These are phyloP conservation scores for Cinnamomum micranthum DNA, from an alignment of 164 flowering plant genomes.

Conservation along the genomic window DNA sequence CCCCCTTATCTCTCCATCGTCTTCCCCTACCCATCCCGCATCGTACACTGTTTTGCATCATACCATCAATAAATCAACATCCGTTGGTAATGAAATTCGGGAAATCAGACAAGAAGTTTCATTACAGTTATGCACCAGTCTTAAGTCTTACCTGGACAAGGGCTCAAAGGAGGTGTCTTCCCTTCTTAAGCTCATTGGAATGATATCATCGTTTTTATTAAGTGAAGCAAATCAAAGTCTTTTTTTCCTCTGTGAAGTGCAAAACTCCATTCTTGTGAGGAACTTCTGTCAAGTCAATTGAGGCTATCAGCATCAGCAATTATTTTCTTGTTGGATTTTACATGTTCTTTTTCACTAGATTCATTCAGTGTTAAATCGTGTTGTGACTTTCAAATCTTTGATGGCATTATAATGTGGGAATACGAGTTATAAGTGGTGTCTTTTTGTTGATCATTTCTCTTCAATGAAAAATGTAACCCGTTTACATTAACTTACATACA, in stretches of 20 bases:
- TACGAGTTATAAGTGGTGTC: background rate
- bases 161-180: background rate
- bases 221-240: background rate
- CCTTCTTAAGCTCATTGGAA: background rate
- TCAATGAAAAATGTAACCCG: background rate
- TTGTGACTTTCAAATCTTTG: too few species aligned
- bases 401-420: background rate
- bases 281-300: background rate
- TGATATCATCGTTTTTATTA: too few species aligned
- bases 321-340: background rate
- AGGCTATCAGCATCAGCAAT: background rate
- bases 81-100: too few species aligned
- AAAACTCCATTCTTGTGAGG: background rate
- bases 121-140: background rate
- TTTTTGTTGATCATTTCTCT: too few species aligned
- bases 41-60: too few species aligned
- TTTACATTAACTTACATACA: slow-evolving; percentile 31
- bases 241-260: background rate
- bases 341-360: too few species aligned
- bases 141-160: background rate
- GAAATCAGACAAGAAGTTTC: background rate
- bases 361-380: background rate
- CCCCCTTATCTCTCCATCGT: too few species aligned
- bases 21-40: too few species aligned
- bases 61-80: background rate